Percentiles rank a stretch among this genome's conserved stretches.
These are phyloP conservation scores for Keqinozyma sinolaborantium DNA, from an alignment of 1,139 yeast genomes.

Conservation along the genomic window DNA sequence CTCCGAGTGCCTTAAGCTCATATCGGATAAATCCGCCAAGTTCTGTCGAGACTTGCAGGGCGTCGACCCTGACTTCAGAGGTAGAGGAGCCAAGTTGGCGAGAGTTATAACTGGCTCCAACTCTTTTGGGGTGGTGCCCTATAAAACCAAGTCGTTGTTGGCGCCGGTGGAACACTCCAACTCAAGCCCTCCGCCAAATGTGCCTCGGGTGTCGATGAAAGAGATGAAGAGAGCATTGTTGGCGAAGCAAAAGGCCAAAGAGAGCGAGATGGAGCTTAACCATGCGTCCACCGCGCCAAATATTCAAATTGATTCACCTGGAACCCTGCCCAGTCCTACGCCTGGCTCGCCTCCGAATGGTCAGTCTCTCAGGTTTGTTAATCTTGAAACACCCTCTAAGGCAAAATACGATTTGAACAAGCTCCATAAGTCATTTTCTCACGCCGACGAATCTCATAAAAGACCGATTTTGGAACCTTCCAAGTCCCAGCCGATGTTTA, in stretches of 20 bases:
- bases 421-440: constrained; percentile 26
- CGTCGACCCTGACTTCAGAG: constrained; percentile 39
- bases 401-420: constrained; percentile 8
- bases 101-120: constrained; percentile 45
- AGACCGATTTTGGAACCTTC: constrained; percentile 34
- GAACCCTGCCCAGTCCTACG: constrained; percentile 1
- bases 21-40: constrained; percentile 37
- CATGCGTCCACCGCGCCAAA: constrained; percentile 5
- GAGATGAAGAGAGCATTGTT: constrained; percentile 32
- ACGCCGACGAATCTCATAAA: constrained; percentile 20
- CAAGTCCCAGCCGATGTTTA: constrained; percentile 40
- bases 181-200: constrained; percentile 4
- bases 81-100: constrained; percentile 45
- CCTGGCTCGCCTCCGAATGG: constrained; percentile 12
- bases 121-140: constrained; percentile 36
- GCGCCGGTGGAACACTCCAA: constrained; percentile 23
- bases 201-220: constrained; percentile 28
- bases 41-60: constrained; percentile 36
- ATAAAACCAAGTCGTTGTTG: constrained; percentile 40
- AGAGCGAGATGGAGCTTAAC: constrained; percentile 2
- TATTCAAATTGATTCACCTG: constrained; percentile 10
- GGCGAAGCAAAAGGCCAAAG: constrained; percentile 6
- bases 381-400: constrained; percentile 16
- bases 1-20: constrained; percentile 24
- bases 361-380: constrained; percentile 24